Base-by-base conservation (phyloP, 2,329 filamentous ascomycete species). In the Xylaria sp. region DNA sequence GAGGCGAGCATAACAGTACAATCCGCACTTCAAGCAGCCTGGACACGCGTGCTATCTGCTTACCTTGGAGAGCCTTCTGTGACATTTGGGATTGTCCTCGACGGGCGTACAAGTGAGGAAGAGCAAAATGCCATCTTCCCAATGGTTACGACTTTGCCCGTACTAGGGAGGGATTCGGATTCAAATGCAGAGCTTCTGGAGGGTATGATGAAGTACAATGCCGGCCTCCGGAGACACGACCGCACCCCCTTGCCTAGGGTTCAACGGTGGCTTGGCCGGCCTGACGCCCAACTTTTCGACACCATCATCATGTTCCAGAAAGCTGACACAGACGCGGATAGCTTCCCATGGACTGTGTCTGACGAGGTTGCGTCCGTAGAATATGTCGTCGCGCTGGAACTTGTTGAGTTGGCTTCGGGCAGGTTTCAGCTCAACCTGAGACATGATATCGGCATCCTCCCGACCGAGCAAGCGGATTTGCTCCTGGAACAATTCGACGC, bases 251-350 rank as follows among this genome's bases (percentile, higher is more conserved):
- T 96, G 6, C 78, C 81, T 2, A 82, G 84, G 24, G 87, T 96
- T 8, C 90, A 95, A 63, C 84, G 81, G 45, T 88, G 87, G 80
- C 78, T 90, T 17, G 86, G 86, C 0, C 79, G 83, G 53, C 76
- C 86, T 0, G 83, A 87, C 20, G 79, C 83, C 6, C 75, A 81
- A 0, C 76, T 94, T 0, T 96, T 97, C 62, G 92, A 97, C 66
- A 93, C 91, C 0, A 77, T 97, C 1, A 84, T 97, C 54, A 88
- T 91, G 0, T 93, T 92, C 65, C 92, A 96, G 66, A 90, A 89
- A 60, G 66, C 77, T 53, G 61, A 72, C 47, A 17, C 60, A 34
- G 50, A 54, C 34, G 44, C 56, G 16, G 51, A 69, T 1, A 34
- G 26, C 4, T 40, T 66, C 2, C 73, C 78, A 0, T 95, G 90